Evolutionary conservation across 306 rosid species (phyloP), one percentile per base, ranked within the genome.

Genomic region (Inga laurina): DNA sequence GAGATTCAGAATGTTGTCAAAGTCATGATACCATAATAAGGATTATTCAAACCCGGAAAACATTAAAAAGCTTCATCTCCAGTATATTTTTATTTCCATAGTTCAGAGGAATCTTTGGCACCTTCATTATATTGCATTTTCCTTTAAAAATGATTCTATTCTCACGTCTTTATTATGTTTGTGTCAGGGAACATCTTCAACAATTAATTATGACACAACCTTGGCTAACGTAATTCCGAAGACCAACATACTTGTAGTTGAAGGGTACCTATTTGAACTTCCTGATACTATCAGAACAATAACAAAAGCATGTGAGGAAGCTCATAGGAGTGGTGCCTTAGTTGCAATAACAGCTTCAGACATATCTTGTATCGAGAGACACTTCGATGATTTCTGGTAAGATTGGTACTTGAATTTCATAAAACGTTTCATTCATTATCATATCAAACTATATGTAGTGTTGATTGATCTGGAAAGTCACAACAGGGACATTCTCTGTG

Each of bases 271-370:
- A 69, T 96, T 96, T 82, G 99, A 93, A 88, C 88, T 96, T 79
- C 94, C 95, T 21, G 98, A 92, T 74, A 94, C 99, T 57, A 90
- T 96, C 70, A 91, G 87, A 82, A 81, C 97, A 48, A 92, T 96
- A 52, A 81, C 82, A 18, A 83, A 85, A 83, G 97, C 97, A 37
- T 95, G 99, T 22, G 90, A 88, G 76, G 88, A 88, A 90, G 99
- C 99, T 49, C 93, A 89, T 80, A 87, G 85, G 61, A 84, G 81
- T 16, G 97, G 98, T 80, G 92, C 97, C 76, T 84, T 94, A 77
- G 97, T 96, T 79, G 99, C 99, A 66, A 82, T 96, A 79, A 96
- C 98, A 67, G 98, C 98, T 68, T 96, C 99, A 35, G 98, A 96
- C 69, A 92, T 92, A 83, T 90, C 99, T 56, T 96, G 99, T 92